Percentiles rank a stretch among this genome's conserved stretches.
Evolutionary conservation across 2,329 filamentous ascomycete genomes (phyloP).

Genomic region (Ophiostoma australiae): DNA sequence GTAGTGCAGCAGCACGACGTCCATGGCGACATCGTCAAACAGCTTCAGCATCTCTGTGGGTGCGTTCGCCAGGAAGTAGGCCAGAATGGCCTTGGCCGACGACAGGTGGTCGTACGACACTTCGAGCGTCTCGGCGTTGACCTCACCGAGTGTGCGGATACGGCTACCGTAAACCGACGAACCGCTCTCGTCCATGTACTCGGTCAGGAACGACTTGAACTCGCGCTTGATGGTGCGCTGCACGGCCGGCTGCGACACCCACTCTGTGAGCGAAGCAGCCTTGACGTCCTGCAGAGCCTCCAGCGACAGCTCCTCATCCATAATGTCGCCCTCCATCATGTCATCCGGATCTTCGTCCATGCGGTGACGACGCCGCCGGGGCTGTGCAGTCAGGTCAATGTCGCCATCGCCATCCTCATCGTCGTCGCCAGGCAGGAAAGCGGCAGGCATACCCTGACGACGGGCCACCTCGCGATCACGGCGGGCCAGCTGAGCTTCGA

Average conservation of each 20-base stretch:
- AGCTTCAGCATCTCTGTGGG: constrained; percentile 93
- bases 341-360: constrained; percentile 96
- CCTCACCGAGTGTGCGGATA: constrained; percentile 90
- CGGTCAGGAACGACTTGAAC: constrained; percentile 95
- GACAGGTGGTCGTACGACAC: constrained; percentile 92
- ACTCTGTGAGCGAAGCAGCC: constrained; percentile 86
- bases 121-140: constrained; percentile 93
- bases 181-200: constrained; percentile 85
- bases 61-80: constrained; percentile 93
- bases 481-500: constrained; percentile 68
- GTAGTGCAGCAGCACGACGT: constrained; percentile 91
- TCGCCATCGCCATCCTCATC: constrained; percentile 84
- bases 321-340: constrained; percentile 85
- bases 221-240: constrained; percentile 91
- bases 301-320: constrained; percentile 90
- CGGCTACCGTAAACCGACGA: constrained; percentile 92
- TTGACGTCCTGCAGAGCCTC: constrained; percentile 92
- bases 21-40: constrained; percentile 95
- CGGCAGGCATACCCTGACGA: constrained; percentile 60
- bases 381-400: constrained; percentile 77
- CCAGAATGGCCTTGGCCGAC: constrained; percentile 84
- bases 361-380: constrained; percentile 75
- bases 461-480: constrained; percentile 68
- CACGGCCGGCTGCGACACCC: constrained; percentile 85
- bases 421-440: constrained; percentile 74